phyloP scores from a whole-genome alignment of 1,284 basidiomycete genomes.

The Agroathelia rolfsii region DNA sequence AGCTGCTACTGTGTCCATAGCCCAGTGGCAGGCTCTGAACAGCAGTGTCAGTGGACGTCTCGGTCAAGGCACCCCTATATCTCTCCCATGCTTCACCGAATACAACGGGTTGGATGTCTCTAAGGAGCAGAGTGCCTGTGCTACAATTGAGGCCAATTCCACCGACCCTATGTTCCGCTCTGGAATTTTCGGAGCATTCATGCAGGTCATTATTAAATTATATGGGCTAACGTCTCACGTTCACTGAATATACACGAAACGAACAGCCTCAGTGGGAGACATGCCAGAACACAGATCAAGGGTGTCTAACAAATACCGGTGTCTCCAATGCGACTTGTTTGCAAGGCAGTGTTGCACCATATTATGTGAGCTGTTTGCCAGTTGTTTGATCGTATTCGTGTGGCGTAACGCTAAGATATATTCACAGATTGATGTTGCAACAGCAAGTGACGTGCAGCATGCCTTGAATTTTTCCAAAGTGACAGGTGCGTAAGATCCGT shows the following conservation, averaged over 20 bases:
- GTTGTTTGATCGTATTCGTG: not conserved
- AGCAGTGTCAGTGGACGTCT: conserved; percentile 5
- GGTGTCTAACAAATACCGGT: conserved; percentile 11
- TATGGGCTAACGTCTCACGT: no score
- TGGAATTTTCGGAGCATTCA: no score
- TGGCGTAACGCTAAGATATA: not conserved
- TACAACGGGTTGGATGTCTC: no score
- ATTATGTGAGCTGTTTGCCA: conserved; percentile 6
- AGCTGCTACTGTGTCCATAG: not conserved
- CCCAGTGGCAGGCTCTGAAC: conserved; percentile 5
- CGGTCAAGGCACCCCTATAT: conserved; percentile 4
- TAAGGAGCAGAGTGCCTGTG: no score
- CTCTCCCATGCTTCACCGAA: conserved; percentile 7
- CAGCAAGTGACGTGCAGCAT: conserved; percentile 11
- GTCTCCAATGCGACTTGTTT: conserved; percentile 5
- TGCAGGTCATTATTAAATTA: no score
- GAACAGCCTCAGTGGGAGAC: conserved; percentile 16
- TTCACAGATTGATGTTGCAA: conserved; percentile 14
- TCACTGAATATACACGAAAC: conserved; percentile 1
- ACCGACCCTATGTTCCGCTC: no score
- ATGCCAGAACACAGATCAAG: conserved; percentile 11
- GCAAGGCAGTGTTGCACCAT: conserved; percentile 10
- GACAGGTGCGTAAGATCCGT: no score
- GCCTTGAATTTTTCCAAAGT: conserved; percentile 15
- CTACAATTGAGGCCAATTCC: not conserved